Evolutionary conservation across 2,329 filamentous ascomycete species (phyloP), one percentile per base, ranked within the genome.

Genomic region (Emergomyces orientalis): DNA sequence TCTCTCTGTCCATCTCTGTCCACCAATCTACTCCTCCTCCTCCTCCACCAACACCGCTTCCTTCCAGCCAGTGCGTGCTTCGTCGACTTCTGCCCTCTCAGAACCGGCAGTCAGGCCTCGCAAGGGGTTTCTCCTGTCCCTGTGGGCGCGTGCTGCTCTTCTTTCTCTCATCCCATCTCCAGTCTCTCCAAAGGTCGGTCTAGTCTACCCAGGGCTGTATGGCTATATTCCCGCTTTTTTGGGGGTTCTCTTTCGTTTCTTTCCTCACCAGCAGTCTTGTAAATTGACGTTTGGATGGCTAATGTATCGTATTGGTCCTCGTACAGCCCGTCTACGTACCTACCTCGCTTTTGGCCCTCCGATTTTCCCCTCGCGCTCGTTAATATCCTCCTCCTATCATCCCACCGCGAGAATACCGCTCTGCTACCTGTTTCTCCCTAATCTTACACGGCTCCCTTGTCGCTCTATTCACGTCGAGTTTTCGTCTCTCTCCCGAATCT

Each of bases 131-230:
- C 45, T 51, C 43, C 49, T 34, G 64, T 65, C 64, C 62, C 49
- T 63, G 64, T 62, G 62, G 60, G 64, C 62, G 62, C 62, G 64
- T 64, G 63, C 64, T 65, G 62, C 62, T 62, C 25, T 54, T 51
- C 47, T 49, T 57, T 62, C 39, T 58, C 57, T 60, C 63, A 22
- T 30, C 54, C n/a, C 2, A 8, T 56, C 54, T 56, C 54, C 19
- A n/a, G 3, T 27, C 59, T 65, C 60, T 49, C 39, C 55, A 17
- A 47, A 49, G 59, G 59, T 58, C 30, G 17, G 43, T 52, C 62
- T 57, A 39, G 39, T 30, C 37, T 22, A 55, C 51, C 13, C 60
- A 56, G 30, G 13, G 22, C 41, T 8, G 6, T 34, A 47, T 61
- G 3, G 5, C 14, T 43, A 22, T 11, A 45, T 30, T 22, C 25